These are phyloP conservation scores for Podila epigama DNA, from an alignment of 192 early-diverging fungal species.

Conservation along the genomic window DNA sequence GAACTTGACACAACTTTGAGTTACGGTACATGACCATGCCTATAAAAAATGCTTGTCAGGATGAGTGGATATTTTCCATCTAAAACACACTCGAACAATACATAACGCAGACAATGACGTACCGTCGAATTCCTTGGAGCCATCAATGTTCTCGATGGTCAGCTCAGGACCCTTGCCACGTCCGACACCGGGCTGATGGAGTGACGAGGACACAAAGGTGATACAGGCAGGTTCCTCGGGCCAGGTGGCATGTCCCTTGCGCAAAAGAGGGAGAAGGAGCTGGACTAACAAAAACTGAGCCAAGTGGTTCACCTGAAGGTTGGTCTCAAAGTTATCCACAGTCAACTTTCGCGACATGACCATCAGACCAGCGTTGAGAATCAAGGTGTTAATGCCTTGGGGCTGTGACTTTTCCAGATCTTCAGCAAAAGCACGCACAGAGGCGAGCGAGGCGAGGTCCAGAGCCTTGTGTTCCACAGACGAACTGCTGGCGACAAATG, in stretches of 20 bases:
- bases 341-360: slow-evolving; percentile 24
- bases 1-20: slow-evolving; percentile 40
- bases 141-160: slow-evolving; percentile 44
- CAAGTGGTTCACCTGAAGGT: slow-evolving; percentile 50
- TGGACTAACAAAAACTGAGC: slow-evolving; percentile 42
- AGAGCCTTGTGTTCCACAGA: slow-evolving; percentile 24
- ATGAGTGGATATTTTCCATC: neutral
- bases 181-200: slow-evolving; percentile 37
- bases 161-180: slow-evolving; percentile 41
- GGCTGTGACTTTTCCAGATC: slow-evolving; percentile 27
- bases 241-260: neutral
- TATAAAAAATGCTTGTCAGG: neutral
- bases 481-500: slow-evolving; percentile 4
- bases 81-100: neutral
- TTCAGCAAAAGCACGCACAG: slow-evolving; percentile 36
- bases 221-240: slow-evolving; percentile 28
- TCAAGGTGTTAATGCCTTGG: slow-evolving; percentile 21
- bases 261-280: slow-evolving; percentile 21
- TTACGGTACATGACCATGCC: slow-evolving; percentile 42
- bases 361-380: slow-evolving; percentile 40
- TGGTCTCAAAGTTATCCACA: slow-evolving; percentile 41
- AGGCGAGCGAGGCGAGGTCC: slow-evolving; percentile 44
- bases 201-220: slow-evolving; percentile 44
- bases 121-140: slow-evolving; percentile 30
- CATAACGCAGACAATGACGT: neutral